Base-by-base conservation (phyloP, 768 basidiomycete genomes). In the Russula compacta region DNA sequence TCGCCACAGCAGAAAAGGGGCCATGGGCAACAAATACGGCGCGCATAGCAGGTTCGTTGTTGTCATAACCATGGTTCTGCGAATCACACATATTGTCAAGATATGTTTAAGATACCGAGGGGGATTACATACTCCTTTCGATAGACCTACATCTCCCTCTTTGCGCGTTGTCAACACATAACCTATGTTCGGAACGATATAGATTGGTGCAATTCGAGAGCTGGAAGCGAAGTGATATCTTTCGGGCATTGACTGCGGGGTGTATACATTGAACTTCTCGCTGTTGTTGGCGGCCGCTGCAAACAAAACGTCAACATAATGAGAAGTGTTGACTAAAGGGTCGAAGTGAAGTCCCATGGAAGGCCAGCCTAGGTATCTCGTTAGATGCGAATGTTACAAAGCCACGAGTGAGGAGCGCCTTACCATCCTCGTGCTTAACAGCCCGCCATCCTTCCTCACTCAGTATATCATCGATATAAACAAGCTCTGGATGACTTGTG, bases 21-120 rank as follows among this genome's bases (percentile, higher is more conserved):
- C 94, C 94, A 69, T 93, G 91, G 10, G 91, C 92, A 59, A 95
- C 85, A 71, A 95, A 95, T 70, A 92, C 86, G 2, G 92, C 92
- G 53, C 84, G 83, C 94, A 95, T 95, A 6, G 86, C 77, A 12
- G 76, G 68, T 44, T 85, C 83, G 17, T 79, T 71, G 66, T 93
- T 94, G 71, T 95, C 92, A 69, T 94, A 97, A 6, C 94, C 94
- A 67, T 97, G 94, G 61, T 85, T 92, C 88, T 91, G 58, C 8
- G 29, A 50, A 66, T 36, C 65, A 17, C 24, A 15, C 35, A 8
- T 52, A 21, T 40, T 9, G 29, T 49, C 32, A 50, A 19, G 32
- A 19, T 59, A 47, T 54, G 19, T 8, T 21, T 32, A 10, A 40
- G 29, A 14, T 9, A 24, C 1, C 21, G 14, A 7, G 47, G 40